Conservation (phyloP, 2,329 filamentous ascomycete species). For the Didymella exigua region DNA sequence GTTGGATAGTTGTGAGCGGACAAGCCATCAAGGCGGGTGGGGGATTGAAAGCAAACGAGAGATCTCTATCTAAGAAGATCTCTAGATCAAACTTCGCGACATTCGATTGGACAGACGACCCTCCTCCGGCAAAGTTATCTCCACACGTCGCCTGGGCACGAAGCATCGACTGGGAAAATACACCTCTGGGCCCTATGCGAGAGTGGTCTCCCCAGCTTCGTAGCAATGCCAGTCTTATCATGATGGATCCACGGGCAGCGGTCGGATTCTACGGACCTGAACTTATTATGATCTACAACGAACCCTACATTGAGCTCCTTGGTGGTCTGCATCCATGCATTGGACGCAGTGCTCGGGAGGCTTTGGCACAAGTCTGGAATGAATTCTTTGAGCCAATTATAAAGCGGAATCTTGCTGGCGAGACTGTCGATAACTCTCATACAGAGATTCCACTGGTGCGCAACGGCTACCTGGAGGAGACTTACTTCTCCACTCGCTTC, state of each 20-base stretch:
- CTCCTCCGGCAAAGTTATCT: conserved; percentile 19
- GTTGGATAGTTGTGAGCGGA: conserved; percentile 34
- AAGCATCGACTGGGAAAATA: conserved; percentile 72
- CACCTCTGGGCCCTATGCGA: conserved; percentile 73
- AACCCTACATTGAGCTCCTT: conserved; percentile 41
- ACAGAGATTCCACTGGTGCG: conserved; percentile 73
- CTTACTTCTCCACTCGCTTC: conserved; percentile 79
- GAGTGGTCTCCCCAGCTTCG: conserved; percentile 72
- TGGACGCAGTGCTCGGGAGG: conserved; percentile 64
- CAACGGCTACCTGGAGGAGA: conserved; percentile 73
- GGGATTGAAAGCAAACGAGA: background rate
- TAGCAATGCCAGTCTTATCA: conserved; percentile 76
- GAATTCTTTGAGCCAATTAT: conserved; percentile 33
- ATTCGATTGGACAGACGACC: conserved; percentile 25
- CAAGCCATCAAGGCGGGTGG: background rate
- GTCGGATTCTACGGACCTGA: conserved; percentile 62
- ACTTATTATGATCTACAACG: conserved; percentile 49
- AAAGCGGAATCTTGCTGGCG: conserved; percentile 26
- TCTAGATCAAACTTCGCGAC: conserved; percentile 11
- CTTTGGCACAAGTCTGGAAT: conserved; percentile 70
- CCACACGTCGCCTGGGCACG: conserved; percentile 46
- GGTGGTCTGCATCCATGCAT: conserved; percentile 59
- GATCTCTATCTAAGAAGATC: background rate
- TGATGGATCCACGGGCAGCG: conserved; percentile 61
- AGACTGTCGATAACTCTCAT: conserved; percentile 58